Evolutionary conservation across 202 grass and related monocot genomes (phyloP).

Genomic region (Panicum virgatum): DNA sequence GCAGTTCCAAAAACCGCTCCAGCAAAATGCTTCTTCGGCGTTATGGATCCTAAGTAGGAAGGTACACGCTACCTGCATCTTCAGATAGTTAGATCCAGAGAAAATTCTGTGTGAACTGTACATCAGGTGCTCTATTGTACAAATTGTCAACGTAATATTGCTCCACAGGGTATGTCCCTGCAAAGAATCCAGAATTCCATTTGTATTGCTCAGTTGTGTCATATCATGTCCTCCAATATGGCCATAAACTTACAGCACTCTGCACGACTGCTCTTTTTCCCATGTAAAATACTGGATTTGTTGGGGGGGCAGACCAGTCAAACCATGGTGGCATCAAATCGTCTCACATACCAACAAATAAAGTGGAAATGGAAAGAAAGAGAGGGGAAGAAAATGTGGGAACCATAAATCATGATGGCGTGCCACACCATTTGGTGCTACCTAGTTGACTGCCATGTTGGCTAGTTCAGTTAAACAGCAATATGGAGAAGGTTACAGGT

Average conservation of each 20-base stretch:
- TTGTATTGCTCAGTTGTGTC: background rate
- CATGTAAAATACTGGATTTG: background rate
- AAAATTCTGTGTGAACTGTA: background rate
- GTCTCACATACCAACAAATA: background rate
- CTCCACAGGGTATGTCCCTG: background rate
- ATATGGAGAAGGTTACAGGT: background rate
- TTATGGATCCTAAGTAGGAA: background rate
- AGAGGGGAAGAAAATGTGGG: background rate
- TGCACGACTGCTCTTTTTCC: background rate
- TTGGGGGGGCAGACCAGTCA: background rate
- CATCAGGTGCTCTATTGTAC: background rate
- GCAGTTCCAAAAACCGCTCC: constrained; percentile 9
- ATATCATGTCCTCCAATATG: background rate
- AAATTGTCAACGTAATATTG: background rate
- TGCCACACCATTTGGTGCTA: background rate
- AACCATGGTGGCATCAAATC: background rate
- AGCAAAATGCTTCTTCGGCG: background rate
- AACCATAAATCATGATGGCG: background rate
- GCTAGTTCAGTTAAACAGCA: background rate
- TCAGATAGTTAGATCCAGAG: background rate
- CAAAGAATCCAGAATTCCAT: background rate
- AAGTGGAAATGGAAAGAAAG: background rate
- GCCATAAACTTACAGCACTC: background rate
- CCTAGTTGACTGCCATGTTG: background rate
- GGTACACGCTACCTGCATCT: background rate